These are phyloP conservation scores for Guadua angustifolia DNA, from an alignment of 176 grass and related monocot genomes.

Conservation along the genomic window DNA sequence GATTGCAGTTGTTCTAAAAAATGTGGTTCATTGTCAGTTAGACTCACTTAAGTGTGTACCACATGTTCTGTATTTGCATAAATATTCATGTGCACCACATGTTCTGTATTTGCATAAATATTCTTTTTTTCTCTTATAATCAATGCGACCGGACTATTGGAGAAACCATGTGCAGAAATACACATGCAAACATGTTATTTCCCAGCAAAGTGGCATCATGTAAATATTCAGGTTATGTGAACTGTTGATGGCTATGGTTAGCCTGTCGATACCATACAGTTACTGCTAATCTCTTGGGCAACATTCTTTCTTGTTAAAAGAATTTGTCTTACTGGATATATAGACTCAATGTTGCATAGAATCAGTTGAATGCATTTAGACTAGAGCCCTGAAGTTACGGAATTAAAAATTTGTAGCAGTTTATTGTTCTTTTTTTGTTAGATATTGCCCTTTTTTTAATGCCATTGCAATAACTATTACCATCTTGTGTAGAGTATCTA, in stretches of 20 bases:
- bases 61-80: background rate
- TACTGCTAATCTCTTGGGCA: background rate
- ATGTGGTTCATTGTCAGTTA: background rate
- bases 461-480: conserved; percentile 32
- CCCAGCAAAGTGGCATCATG: background rate
- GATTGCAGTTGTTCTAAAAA: background rate
- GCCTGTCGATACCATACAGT: background rate
- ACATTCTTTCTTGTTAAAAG: conserved; percentile 10
- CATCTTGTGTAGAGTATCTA: conserved; percentile 63
- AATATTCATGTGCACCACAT: background rate
- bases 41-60: background rate
- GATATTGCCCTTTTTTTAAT: background rate
- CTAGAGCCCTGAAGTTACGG: background rate
- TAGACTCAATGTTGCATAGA: background rate
- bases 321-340: background rate
- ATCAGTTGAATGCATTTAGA: conserved; percentile 26
- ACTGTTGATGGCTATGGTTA: conserved; percentile 28
- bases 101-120: background rate
- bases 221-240: background rate
- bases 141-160: background rate
- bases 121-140: background rate
- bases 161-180: conserved; percentile 22
- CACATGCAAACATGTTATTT: background rate
- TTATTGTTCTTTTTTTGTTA: conserved; percentile 12
- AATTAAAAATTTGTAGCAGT: conserved; percentile 20